Evolutionary conservation across 2,329 filamentous ascomycete species (phyloP).

Genomic region (Xylaria sp.): DNA sequence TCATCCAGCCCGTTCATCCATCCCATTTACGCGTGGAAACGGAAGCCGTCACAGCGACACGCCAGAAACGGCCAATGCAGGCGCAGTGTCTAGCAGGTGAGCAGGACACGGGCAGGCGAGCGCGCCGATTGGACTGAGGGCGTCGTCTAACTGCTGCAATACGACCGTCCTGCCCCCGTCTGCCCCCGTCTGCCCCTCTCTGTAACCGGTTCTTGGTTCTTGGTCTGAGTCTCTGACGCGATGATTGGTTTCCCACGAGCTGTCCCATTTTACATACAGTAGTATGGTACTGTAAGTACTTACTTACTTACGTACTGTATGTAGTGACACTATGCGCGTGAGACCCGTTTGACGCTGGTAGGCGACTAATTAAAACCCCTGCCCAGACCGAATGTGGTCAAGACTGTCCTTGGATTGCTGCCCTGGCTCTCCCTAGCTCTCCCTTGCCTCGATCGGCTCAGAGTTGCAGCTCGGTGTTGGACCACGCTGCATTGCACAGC

Average conservation of each 20-base stretch:
- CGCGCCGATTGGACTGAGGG: conserved; percentile 22
- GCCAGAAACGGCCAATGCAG: background rate
- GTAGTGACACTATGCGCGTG: conserved; percentile 25
- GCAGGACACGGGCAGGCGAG: background rate
- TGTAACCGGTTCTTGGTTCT: conserved; percentile 35
- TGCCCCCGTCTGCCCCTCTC: conserved; percentile 28
- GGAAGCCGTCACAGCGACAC: conserved; percentile 30
- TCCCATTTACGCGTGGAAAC: conserved; percentile 48
- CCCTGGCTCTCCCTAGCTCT: background rate
- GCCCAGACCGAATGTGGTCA: conserved; percentile 17
- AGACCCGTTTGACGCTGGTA: conserved; percentile 35
- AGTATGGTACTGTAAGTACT: background rate
- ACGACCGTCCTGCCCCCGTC: conserved; percentile 1
- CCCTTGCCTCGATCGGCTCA: conserved; percentile 25
- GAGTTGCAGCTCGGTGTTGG: conserved; percentile 18
- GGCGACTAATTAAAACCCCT: conserved; percentile 27
- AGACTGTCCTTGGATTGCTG: background rate
- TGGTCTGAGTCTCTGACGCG: conserved; percentile 44
- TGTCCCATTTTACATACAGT: background rate
- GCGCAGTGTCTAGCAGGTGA: background rate
- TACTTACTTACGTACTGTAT: too few relatives aligned
- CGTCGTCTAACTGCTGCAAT: background rate
- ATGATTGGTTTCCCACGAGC: conserved; percentile 44
- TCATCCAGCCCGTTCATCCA: background rate
- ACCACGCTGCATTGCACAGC: conserved; percentile 5